Base-by-base conservation (phyloP, 2,329 filamentous ascomycete genomes). In the Aureobasidium sp. region DNA sequence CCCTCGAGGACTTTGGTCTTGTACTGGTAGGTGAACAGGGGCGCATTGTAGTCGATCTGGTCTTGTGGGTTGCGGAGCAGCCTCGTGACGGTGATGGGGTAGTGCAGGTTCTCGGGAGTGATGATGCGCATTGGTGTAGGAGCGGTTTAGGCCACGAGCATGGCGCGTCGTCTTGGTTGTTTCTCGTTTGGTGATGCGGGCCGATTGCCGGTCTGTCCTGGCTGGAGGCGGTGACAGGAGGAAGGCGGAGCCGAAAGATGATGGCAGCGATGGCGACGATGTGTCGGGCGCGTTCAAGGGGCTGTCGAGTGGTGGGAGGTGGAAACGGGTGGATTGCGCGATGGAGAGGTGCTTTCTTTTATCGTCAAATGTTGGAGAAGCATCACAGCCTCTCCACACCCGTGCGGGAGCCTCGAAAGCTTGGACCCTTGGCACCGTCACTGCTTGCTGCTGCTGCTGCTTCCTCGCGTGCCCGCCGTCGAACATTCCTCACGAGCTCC, bases 11-110 rank as follows among this genome's bases (percentile, higher is more conserved):
- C 82, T 34, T 80, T 87, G 75, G 87, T 92, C 70, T 86, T 86
- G 78, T 92, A 99, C 65, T 86, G 87, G 81, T 97, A 99, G 73
- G 89, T 85, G 73, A 99, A 87, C 62, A 97, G 82, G 61, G 86
- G 82, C 70, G 91, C 88, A 71, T 90, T 82, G 74, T 88, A 88
- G 70, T 85, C 82, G 70, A 99, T 84, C 65, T 82, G 72, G 69
- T 96, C 90, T 74, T 89, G 88, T 22, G 84, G 83, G 67, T 81
- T 78, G 75, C 91, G 91, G 67, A 93, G 83, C 64, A 97, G 82
- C 75, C 90, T 88, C 69, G 87, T 91, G 76, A 99, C 87, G 68
- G 88, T 96, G 76, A 97, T 92, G 70, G 94, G 94, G 76, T 97
- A 99, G 76, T 88, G 89, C 68, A 97, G 84, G 76, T 72, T 73